Evolutionary conservation across 352 stramenopile species (phyloP), one percentile per base, ranked within the genome.

Genomic region (Phytophthora pinifolia): DNA sequence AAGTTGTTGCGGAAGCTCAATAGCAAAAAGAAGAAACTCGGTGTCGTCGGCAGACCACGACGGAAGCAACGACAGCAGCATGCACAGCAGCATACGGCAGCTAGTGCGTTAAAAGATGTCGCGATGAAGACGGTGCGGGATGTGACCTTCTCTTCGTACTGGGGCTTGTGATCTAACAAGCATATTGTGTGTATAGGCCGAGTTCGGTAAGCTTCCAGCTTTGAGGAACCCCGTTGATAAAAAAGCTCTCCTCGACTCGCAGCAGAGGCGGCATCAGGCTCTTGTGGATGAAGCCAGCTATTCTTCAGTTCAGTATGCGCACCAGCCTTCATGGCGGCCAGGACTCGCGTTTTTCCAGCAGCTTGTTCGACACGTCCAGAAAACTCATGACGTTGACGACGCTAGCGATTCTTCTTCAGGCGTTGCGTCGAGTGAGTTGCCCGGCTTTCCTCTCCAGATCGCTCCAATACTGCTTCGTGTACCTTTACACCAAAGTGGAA

Each of bases 311-410:
- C 61, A 68, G 25, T 79, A 72, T 29, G 35, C 58, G 25, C 63
- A 72, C 17, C 59, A 72, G 0, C 29, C 65, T 1, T 60, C 62
- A 2, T 72, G 64, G 37, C 41, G 53, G 14, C 76, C 76, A 36
- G 76, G 78, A 7, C 55, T 88, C 43, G 66, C 54, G 9, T 84
- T 88, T 58, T 83, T 84, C 34, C 51, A 53, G 20, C 50, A 73
- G 2, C 60, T 88, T 27, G 69, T 66, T 9, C 34, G 36, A n/a
- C 49, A 65, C 6, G 38, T 62, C 6, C 30, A 46, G 36, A 68
- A 60, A 48, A 29, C 27, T 3, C 3, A 4, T 15, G 35, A 50
- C 33, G 6, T 20, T 9, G 10, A 43, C 22, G 30, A 43, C 8
- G 14, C 36, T 14, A 18, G 34, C 35, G 9, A 4, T 42, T 30